Base-by-base conservation (phyloP, 129 eudicot species). In the Lonicera japonica region DNA sequence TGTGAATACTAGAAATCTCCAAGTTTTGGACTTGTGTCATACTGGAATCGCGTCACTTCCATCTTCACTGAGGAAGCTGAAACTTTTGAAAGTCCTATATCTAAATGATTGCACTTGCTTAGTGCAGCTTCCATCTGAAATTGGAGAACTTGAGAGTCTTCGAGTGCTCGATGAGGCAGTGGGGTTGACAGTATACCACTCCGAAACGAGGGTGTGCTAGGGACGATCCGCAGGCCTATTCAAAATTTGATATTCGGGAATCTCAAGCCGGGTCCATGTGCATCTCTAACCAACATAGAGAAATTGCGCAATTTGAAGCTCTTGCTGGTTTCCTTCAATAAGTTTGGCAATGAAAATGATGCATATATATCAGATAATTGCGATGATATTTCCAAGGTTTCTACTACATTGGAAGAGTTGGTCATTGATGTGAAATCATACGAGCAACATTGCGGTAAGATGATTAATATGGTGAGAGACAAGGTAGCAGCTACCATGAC, bases 91-190 rank as follows among this genome's bases (percentile, higher is more conserved):
- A 64, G 67, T 68, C 38, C 79, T 75, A 17, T 45, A 68, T 59
- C 67, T 75, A 47, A 66, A 75, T 61, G 47, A 58, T 16, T 75
- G 74, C 24, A 60, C 24, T 45, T 21, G 29, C 25, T 57, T 68
- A 47, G 56, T 11, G 48, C 66, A 68, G 60, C 61, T 75, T 56
- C 79, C 74, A 61, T 19, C 18, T 54, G 48, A 68, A 6, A 63
- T 75, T 22, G 70, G 43, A 62, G 12, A 29, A 13, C 79, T 75
- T 63, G 34, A 0, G 12, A 11, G 46, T 22, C 75, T 75, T 43
- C 69, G 67, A 74, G 74, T 68, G 60, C 80, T 75, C 40, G 75
- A 69, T 40, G 70, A 34, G 75, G 75, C 7, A 68, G 62, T 22
- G 75, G 75, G 63, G 5, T 75, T 17, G 40, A 21, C 0, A 38